Base-by-base conservation (phyloP, 208 protist genomes). In the Plasmodiophora brassicae region DNA sequence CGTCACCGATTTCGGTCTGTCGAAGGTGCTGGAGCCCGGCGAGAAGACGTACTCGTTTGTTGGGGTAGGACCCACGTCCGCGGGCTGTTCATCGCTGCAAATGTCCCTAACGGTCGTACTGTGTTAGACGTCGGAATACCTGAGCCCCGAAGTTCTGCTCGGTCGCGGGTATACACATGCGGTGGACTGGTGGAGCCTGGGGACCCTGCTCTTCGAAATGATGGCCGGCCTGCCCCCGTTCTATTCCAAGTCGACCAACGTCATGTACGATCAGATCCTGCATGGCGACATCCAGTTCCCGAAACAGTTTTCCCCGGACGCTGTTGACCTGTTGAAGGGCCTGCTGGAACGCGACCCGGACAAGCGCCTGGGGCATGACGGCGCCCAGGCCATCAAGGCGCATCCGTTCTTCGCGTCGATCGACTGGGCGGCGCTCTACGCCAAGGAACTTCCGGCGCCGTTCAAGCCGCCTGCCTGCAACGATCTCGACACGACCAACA, bases 181-280 rank as follows among this genome's bases (percentile, higher is more conserved):
- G 39, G 94, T 95, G 0, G 94, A 95, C 89, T 95, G 93, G 93
- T 95, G 94, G 94, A 89, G 60, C 39, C 87, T 95, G 8, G 94
- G 94, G 32, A 94, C 92, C 1, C 65, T 95, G 0, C 38, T 94
- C 25, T 95, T 90, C 90, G 94, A 95, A 88, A 95, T 95, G 93
- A 65, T 95, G 14, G 93, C 92, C 36, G 93, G 93, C 0, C 1
- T 90, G 71, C 92, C 92, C n/a, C 93, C 93, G 46, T 95, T 94
- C 43, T 94, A 94, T 71, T 89, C 85, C 39, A 86, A 92, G 45
- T 93, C 94, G 71, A 43, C 86, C 10, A 87, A 85, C 25, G 84
- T 86, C n/a, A 94, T 94, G 92, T 94, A 93, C 71, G 46, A 89
- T 32, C 88, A 90, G 44, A 93, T 94, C 65, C 35, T 93, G 0